Evolutionary conservation across 495 filamentous ascomycete species (phyloP), one percentile per base, ranked within the genome.

Genomic region (Tetracladium setigerum): DNA sequence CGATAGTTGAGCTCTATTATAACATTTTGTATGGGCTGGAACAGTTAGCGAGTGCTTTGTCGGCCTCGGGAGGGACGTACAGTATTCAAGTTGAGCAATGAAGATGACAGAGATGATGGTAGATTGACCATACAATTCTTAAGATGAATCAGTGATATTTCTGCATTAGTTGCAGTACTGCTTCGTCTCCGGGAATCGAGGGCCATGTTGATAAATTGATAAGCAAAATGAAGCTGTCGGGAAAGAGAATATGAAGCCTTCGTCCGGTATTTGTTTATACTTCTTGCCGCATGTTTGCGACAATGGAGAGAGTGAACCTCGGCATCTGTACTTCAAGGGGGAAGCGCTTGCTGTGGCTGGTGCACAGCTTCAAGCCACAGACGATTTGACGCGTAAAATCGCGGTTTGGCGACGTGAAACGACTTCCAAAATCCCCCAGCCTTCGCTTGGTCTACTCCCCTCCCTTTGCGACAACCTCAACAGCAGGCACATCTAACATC

Each of bases 91-190:
- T 86, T 91, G 54, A 88, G 78, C 46, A 98, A 78, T 38, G 95
- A 64, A 12, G 81, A 77, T 38, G 89, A 87, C 19, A 96, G 71
- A 3, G 87, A 86, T n/a, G 83, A 63, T 24, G 92, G 92, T 14
- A 98, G 74, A 63, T 97, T 98, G 53, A 95, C 86, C 15, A 98
- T 76, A 66, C 92, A 97, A 60, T 83, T 95, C 67, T 94, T 94
- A 9, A 96, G 74, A 44, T 88, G 84, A 17, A 85, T 75, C 17
- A 95, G 74, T 35, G 81, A 81, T 48, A 95, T 72, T 66, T 92
- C 86, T 33, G 84, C 88, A 39, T 80, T 73, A 0, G 79, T 79
- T 30, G 82, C 70, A 53, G 72, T 79, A 22, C 55, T 51, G 33
- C 34, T 49, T 13, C 53, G 45, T 38, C 53, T 52, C 18, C 35